Base-by-base conservation (phyloP, 495 filamentous ascomycete genomes). In the Xylaria scruposa region DNA sequence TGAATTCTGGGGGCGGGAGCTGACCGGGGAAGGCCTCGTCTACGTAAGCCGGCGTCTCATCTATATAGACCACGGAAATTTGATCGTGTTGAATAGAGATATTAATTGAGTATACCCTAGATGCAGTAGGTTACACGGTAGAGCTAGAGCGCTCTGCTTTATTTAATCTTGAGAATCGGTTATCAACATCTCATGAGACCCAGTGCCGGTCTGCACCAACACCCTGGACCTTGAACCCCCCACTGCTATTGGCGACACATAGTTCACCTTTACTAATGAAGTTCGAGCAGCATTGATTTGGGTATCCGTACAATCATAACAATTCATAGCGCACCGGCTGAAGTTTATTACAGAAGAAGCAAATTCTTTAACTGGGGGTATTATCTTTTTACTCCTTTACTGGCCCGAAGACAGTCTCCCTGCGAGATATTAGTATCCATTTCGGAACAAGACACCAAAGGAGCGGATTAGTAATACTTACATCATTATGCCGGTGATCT, bases 401-500 rank as follows among this genome's bases (percentile, higher is more conserved):
- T 6, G 70, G 70, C 10, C 70, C 70, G 61, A 71, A 67, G 51
- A 66, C 61, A 13, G 70, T 71, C 19, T 71, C 70, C 70, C 70
- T 71, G 40, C 13, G 19, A 38, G 26, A 60, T 24, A 40, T 67
- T 59, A 71, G 51, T 24, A 26, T 13, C 13, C 15, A 49, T 66
- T 36, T 8, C 8, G 26, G 6, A 19, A 6, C n/a, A n/a, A n/a
- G n/a, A n/a, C n/a, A n/a, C n/a, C n/a, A 15, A 1, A 19, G 33
- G 17, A 10, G 33, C 33, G 46, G 8, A 46, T 19, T 47, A 42
- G 8, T n/a, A 15, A 53, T 3, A 40, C 70, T 71, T 53, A 71
- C 82, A 95, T 92, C 78, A 97, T 92, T 80, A 97, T 96, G 79
- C 93, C 93, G 71, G 94, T 97, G 80, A 97, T 94, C 85, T 94